Base-by-base conservation (phyloP, 1,139 yeast genomes). In the Protomyces macrosporus region DNA sequence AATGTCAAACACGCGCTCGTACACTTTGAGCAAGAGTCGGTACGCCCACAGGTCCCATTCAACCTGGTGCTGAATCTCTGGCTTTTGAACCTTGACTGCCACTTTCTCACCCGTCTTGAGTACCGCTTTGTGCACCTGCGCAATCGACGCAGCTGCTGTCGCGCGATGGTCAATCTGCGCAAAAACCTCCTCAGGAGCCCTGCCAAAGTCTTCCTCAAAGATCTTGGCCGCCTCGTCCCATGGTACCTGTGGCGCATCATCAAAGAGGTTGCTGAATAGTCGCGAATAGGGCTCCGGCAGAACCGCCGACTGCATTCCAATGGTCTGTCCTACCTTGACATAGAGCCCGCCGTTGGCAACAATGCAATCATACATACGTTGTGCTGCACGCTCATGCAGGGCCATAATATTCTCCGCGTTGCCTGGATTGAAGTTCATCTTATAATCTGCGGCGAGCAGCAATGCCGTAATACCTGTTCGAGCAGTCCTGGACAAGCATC, bases 271-370 rank as follows among this genome's bases (percentile, higher is more conserved):
- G 16, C 79, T 77, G 71, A 86, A 84, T 68, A 81, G 78, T 53
- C 75, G 77, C 68, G 84, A 87, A 71, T 76, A 86, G 32, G 82
- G 86, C 39, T 77, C 73, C 0, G 95, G 95, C 70, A 88, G 83
- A 67, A 86, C 77, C 12, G 80, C 76, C 1, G 88, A 87, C 70
- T 86, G 90, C 70, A 86, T 82, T 16, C 90, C 90, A 51, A 86
- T 81, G 45, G 88, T 86, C 75, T 86, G 91, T 48, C 91, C 91
- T 69, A 86, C 74, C 73, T 88, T 88, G 71, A 88, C 85, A 71
- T 86, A 88, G 23, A 88, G 77, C 0, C 95, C 95, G 70, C 84
- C 85, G 71, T 88, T 88, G 3, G 74, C 73, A 67, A 77, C 74
- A 65, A 88, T 72, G 70, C 87, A 74, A 53, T 81, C 73, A 68